Evolutionary conservation across 2,329 filamentous ascomycete species (phyloP), one percentile per base, ranked within the genome.

Genomic region (Taxawa tesnikishii): DNA sequence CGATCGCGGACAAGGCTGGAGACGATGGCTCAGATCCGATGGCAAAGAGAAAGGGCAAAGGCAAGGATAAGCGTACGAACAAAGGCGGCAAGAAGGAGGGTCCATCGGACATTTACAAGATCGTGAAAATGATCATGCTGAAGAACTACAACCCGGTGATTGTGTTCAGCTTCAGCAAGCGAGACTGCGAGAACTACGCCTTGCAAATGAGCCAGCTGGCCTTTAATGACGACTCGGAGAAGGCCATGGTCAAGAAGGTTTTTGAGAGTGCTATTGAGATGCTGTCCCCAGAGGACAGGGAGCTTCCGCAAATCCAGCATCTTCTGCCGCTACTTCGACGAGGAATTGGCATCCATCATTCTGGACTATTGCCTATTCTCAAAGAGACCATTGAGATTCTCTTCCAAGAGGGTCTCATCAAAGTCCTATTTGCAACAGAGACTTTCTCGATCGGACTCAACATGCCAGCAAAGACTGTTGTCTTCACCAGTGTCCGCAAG

Each of bases 361-460:
- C 87, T 19, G 90, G 90, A 38, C 68, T 98, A 27, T 67, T 98
- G 31, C 90, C 90, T 1, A 96, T 98, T 45, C 63, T 98, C 36
- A 98, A 98, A 60, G 90, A 98, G 59, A 94, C 88, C 0, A 96
- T 98, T 43, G 90, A 98, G 63, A 98, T 98, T 55, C 65, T 98
- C 26, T 98, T 98, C 68, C 90, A 98, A 52, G 90, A 98, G 59
- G 87, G 87, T 31, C 63, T 98, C 26, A 94, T 98, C 65, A 98
- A 98, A 60, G 88, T 96, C 7, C 68, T 98, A 1, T 96, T 98
- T 40, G 90, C 90, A 0, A 98, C 90, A 1, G 92, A 98, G 56
- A 98, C 90, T 1, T 98, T 98, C 60, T 96, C 90, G 4, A 98
- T 98, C 43, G 90, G 90, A 38, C 62, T 98, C 37, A 98, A 98